Evolutionary conservation across 129 eudicot genomes (phyloP).

Genomic region (Ambrosia trifida): DNA sequence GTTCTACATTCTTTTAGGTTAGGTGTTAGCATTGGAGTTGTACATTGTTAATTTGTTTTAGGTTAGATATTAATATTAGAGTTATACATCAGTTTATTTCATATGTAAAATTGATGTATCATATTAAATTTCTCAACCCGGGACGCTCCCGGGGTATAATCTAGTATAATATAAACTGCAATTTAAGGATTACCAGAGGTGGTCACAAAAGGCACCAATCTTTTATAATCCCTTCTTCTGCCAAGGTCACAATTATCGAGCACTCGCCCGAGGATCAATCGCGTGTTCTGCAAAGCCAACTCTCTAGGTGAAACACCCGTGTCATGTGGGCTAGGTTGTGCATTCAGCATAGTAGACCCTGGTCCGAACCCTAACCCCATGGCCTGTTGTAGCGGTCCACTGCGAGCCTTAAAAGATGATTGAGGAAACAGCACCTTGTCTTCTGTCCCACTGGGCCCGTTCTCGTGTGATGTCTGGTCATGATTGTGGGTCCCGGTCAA

Average conservation of each 20-base stretch:
- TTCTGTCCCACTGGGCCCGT: constrained; percentile 64
- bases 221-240: constrained; percentile 86
- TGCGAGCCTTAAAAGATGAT: constrained; percentile 87
- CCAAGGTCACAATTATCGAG: constrained; percentile 91
- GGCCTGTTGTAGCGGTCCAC: constrained; percentile 87
- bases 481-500: constrained; percentile 68
- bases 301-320: constrained; percentile 75
- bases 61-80: too few relatives aligned
- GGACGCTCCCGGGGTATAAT: too few relatives aligned
- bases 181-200: constrained; percentile 55
- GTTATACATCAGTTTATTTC: too few relatives aligned
- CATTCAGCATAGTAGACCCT: constrained; percentile 45
- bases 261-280: constrained; percentile 87
- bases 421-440: constrained; percentile 85
- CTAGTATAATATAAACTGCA: constrained; percentile 7
- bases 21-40: too few relatives aligned
- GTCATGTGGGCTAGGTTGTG: constrained; percentile 46
- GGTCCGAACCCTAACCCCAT: constrained; percentile 66
- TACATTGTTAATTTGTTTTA: too few relatives aligned
- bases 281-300: constrained; percentile 82
- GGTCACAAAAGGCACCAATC: constrained; percentile 88
- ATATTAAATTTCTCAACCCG: too few relatives aligned
- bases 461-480: constrained; percentile 59
- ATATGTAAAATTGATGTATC: too few relatives aligned
- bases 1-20: too few relatives aligned